A percentile compares a stretch with the other conserved stretches of the same genome.
Conservation (phyloP, 2,329 filamentous ascomycete genomes). For the Nigrograna mackinnonii region DNA sequence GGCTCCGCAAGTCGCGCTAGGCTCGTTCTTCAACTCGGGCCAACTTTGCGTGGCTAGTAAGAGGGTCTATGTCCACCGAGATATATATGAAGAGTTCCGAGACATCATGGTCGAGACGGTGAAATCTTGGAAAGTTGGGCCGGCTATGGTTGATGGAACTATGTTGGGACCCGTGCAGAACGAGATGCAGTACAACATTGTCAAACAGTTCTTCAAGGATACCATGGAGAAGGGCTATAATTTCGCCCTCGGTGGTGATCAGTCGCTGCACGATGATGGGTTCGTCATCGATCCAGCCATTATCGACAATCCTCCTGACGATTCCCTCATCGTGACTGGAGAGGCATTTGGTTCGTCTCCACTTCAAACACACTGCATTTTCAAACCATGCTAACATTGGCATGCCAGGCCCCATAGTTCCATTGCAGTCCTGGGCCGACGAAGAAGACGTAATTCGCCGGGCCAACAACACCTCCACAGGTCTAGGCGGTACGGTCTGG, state of each 20-base stretch:
- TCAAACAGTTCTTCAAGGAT: conserved; percentile 57
- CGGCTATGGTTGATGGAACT: conserved; percentile 40
- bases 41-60: conserved; percentile 48
- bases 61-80: conserved; percentile 43
- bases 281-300: conserved; percentile 62
- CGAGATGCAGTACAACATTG: conserved; percentile 46
- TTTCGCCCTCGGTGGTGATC: conserved; percentile 43
- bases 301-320: conserved; percentile 58
- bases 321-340: conserved; percentile 58
- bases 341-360: conserved; percentile 63
- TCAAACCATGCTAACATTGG: too few species aligned
- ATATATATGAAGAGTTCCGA: conserved; percentile 45
- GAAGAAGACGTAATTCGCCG: conserved; percentile 52
- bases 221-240: conserved; percentile 44
- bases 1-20: conserved; percentile 31
- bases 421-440: conserved; percentile 60
- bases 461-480: conserved; percentile 49
- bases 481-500: conserved; percentile 58
- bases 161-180: conserved; percentile 49
- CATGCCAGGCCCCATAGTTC: conserved; percentile 68
- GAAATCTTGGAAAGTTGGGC: conserved; percentile 35
- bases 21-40: conserved; percentile 61
- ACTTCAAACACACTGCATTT: too few species aligned
- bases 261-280: conserved; percentile 51
- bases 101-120: conserved; percentile 32